Evolutionary conservation across 2,329 filamentous ascomycete genomes (phyloP).

Genomic region (Akanthomyces muscarius): DNA sequence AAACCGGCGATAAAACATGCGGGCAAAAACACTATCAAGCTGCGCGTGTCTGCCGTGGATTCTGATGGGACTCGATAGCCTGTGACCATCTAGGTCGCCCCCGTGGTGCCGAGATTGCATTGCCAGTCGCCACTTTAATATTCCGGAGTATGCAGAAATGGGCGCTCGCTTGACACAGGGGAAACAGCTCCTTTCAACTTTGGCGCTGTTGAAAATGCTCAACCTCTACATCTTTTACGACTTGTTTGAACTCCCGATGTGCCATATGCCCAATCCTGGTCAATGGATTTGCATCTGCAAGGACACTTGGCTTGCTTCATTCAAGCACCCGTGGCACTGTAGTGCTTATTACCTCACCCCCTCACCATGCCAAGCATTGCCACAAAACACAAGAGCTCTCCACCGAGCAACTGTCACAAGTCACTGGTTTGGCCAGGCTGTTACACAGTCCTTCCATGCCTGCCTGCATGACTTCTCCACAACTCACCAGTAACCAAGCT

Average conservation of each 20-base stretch:
- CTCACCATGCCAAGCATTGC: too few relatives aligned
- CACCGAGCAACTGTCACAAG: neutral
- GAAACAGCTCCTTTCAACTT: too few relatives aligned
- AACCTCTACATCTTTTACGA: neutral
- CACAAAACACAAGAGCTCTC: neutral
- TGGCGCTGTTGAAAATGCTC: too few relatives aligned
- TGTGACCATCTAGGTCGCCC: neutral
- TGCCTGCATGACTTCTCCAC: neutral
- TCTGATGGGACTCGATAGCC: neutral
- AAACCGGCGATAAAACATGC: too few relatives aligned
- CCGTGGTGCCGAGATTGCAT: neutral
- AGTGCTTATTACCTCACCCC: too few relatives aligned
- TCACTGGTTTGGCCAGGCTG: neutral
- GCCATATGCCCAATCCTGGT: neutral
- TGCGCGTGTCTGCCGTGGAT: neutral
- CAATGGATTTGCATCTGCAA: too few relatives aligned
- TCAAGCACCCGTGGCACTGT: too few relatives aligned
- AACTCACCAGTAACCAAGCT: neutral
- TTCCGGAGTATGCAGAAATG: neutral
- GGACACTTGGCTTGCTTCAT: too few relatives aligned
- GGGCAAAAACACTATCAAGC: too few relatives aligned
- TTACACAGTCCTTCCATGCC: neutral
- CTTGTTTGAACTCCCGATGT: neutral
- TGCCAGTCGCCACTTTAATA: neutral
- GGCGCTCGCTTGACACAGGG: neutral